These are phyloP conservation scores for Mesotaenium endlicherianum DNA, from an alignment of 139 green algal genomes.

Conservation along the genomic window DNA sequence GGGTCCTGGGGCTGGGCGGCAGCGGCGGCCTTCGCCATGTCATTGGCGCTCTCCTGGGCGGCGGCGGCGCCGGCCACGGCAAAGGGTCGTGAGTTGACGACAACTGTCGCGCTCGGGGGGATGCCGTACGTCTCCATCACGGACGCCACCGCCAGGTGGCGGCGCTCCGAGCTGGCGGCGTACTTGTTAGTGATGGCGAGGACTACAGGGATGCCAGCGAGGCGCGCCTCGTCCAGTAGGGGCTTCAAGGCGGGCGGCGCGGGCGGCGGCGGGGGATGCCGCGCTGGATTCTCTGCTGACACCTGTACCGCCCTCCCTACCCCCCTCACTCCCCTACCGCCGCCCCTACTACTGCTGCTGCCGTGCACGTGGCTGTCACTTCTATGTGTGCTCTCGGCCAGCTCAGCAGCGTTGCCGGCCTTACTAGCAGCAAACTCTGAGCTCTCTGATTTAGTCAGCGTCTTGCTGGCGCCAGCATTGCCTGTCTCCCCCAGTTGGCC, in stretches of 20 bases:
- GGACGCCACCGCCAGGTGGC: neutral
- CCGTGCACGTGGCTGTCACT: no score
- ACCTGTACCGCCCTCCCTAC: neutral
- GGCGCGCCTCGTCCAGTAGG: neutral
- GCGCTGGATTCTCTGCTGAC: neutral
- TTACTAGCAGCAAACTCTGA: no score
- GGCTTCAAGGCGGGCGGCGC: neutral
- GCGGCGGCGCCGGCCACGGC: no score
- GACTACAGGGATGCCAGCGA: constrained; percentile 19
- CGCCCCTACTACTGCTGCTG: no score
- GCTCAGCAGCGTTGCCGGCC: no score
- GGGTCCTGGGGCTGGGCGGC: no score
- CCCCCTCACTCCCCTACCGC: neutral
- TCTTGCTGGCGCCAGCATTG: no score
- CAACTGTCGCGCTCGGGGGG: neutral
- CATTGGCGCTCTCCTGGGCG: no score
- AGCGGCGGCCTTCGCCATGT: no score
- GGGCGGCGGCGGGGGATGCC: neutral
- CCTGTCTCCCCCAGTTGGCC: no score
- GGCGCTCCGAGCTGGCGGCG: constrained; percentile 30
- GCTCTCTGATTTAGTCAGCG: no score
- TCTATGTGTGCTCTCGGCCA: no score
- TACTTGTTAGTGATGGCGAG: constrained; percentile 44
- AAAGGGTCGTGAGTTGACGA: constrained; percentile 30
- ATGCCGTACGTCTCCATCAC: constrained; percentile 1